Evolutionary conservation across 495 filamentous ascomycete genomes (phyloP).

Genomic region (Cercophora sp.): DNA sequence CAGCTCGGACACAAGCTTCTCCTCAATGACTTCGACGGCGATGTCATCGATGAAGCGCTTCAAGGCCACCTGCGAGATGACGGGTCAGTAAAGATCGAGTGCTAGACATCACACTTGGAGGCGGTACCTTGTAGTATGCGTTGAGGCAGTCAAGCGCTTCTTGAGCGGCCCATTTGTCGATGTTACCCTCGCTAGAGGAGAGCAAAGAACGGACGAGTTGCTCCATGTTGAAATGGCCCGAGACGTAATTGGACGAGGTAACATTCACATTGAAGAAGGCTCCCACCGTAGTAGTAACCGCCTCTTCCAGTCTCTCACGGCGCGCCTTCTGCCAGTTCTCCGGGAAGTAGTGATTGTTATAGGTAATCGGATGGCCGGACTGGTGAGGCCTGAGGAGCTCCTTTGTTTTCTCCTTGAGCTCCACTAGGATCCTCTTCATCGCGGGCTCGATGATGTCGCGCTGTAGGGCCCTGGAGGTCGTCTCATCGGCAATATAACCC

Average conservation of each 20-base stretch:
- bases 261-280: slow-evolving; percentile 17
- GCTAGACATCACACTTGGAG: not conserved
- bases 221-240: slow-evolving; percentile 15
- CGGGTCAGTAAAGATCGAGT: slow-evolving; percentile 11
- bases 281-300: not conserved
- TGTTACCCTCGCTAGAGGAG: slow-evolving; percentile 27
- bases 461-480: slow-evolving; percentile 29
- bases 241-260: not conserved
- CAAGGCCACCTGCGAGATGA: slow-evolving; percentile 50
- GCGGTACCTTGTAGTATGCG: slow-evolving; percentile 49
- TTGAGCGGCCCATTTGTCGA: slow-evolving; percentile 40
- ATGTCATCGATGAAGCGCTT: slow-evolving; percentile 62
- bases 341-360: slow-evolving; percentile 54
- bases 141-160: slow-evolving; percentile 47
- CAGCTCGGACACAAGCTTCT: slow-evolving; percentile 49
- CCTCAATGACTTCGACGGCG: slow-evolving; percentile 55
- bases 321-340: slow-evolving; percentile 44
- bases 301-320: slow-evolving; percentile 18
- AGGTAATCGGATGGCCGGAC: slow-evolving; percentile 48
- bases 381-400: slow-evolving; percentile 36
- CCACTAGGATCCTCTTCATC: slow-evolving; percentile 20
- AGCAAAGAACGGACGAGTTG: slow-evolving; percentile 26
- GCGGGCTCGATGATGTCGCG: slow-evolving; percentile 27
- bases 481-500: slow-evolving; percentile 24
- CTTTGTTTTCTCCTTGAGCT: slow-evolving; percentile 25